phyloP scores from a whole-genome alignment of 176 grass and related monocot genomes.

The Eremochloa ophiuroides region DNA sequence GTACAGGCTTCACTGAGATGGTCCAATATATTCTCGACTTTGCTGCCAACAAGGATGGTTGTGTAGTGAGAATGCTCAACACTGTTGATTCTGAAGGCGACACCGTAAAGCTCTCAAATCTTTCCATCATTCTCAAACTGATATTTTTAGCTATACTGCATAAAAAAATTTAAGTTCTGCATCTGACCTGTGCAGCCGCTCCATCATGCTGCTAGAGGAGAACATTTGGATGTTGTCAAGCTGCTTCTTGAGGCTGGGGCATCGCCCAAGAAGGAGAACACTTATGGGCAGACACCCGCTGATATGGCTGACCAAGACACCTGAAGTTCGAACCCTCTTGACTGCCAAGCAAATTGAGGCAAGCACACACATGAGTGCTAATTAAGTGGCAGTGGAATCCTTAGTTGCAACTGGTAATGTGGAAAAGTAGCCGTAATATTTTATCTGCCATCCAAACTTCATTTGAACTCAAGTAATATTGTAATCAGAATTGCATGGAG shows the following conservation, averaged over 20 bases:
- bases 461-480: background rate
- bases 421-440: background rate
- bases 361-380: slow-evolving; percentile 23
- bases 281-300: slow-evolving; percentile 70
- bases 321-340: slow-evolving; percentile 61
- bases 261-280: slow-evolving; percentile 68
- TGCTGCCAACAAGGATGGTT: slow-evolving; percentile 48
- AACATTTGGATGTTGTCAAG: slow-evolving; percentile 75
- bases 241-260: slow-evolving; percentile 72
- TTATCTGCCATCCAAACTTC: slow-evolving; percentile 13
- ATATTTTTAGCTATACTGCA: background rate
- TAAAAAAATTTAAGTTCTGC: background rate
- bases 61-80: slow-evolving; percentile 46
- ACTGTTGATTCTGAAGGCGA: slow-evolving; percentile 84
- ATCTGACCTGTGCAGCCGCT: slow-evolving; percentile 54
- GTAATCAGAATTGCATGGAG: background rate
- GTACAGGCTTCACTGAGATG: slow-evolving; percentile 78
- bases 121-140: background rate
- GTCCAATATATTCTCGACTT: slow-evolving; percentile 66
- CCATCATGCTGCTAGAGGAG: slow-evolving; percentile 92
- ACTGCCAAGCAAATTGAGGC: slow-evolving; percentile 42
- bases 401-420: background rate
- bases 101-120: slow-evolving; percentile 52
- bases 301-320: slow-evolving; percentile 80
- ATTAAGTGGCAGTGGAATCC: slow-evolving; percentile 9